Conservation (phyloP, 495 filamentous ascomycete genomes). For the Penicillium herquei region DNA sequence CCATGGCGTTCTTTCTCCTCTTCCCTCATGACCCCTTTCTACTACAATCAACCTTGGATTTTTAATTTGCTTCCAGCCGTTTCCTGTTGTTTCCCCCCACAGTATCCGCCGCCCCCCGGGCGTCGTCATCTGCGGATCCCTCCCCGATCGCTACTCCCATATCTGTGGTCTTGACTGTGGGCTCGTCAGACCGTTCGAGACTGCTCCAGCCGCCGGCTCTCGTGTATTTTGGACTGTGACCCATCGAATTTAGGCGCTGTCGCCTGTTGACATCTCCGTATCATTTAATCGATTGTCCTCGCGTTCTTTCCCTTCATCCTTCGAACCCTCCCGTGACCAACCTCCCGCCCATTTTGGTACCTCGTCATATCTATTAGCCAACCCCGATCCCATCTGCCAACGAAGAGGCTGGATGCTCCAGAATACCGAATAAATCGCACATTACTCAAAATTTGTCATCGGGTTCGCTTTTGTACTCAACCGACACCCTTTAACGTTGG, state of each 20-base stretch:
- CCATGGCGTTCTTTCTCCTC: constrained; percentile 10
- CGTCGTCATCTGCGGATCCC: neutral
- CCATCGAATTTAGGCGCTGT: neutral
- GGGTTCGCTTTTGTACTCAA: neutral
- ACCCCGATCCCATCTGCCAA: no score
- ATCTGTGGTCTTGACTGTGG: constrained; percentile 18
- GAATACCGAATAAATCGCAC: neutral
- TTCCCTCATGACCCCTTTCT: constrained; percentile 9
- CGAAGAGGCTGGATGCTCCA: neutral
- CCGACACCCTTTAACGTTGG: neutral
- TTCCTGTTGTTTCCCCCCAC: neutral
- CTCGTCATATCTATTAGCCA: no score
- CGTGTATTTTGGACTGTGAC: neutral
- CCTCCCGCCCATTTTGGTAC: neutral
- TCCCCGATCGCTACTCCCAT: constrained; percentile 9
- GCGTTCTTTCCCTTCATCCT: neutral
- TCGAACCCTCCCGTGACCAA: neutral
- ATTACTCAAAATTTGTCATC: neutral
- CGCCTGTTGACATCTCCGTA: neutral
- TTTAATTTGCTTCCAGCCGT: neutral
- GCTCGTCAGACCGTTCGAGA: constrained; percentile 19
- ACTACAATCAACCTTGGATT: constrained; percentile 4
- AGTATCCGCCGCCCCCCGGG: constrained; percentile 3
- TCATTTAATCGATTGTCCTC: neutral
- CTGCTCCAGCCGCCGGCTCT: neutral